Evolutionary conservation across 1,139 yeast genomes (phyloP).

Genomic region (Hansenula sp.): DNA sequence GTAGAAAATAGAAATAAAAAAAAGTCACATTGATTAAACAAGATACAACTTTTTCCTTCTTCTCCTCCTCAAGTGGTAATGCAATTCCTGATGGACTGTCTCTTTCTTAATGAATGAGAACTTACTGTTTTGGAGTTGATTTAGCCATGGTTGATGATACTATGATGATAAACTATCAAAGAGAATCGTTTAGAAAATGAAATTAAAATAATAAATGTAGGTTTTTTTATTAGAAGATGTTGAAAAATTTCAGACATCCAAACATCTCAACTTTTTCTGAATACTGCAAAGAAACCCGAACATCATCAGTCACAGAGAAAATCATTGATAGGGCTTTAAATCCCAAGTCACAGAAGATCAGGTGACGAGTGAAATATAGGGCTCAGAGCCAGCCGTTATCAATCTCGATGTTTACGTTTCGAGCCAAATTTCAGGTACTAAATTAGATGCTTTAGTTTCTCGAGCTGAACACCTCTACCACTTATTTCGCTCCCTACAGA

Average conservation of each 20-base stretch:
- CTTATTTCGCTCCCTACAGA: neutral
- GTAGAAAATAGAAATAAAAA: constrained; percentile 2
- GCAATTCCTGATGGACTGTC: neutral
- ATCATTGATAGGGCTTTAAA: too few relatives aligned
- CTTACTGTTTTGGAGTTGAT: constrained; percentile 29
- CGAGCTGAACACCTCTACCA: neutral
- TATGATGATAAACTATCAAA: neutral
- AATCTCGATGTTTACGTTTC: neutral
- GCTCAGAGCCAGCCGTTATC: neutral
- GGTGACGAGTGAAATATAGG: too few relatives aligned
- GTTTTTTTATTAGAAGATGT: neutral
- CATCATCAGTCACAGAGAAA: too few relatives aligned
- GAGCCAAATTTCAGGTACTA: constrained; percentile 4
- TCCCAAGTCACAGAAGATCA: too few relatives aligned
- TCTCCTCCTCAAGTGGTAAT: neutral
- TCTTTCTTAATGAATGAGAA: constrained; percentile 2
- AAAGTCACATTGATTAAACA: too few relatives aligned
- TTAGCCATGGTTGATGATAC: constrained; percentile 22
- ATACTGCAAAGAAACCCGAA: too few relatives aligned
- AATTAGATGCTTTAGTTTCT: neutral
- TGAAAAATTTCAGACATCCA: neutral
- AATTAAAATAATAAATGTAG: neutral
- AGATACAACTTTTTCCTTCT: too few relatives aligned
- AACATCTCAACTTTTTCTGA: neutral
- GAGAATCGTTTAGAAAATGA: neutral